phyloP scores from a whole-genome alignment of 2,329 filamentous ascomycete genomes.

The Chaetothyriales sp. region DNA sequence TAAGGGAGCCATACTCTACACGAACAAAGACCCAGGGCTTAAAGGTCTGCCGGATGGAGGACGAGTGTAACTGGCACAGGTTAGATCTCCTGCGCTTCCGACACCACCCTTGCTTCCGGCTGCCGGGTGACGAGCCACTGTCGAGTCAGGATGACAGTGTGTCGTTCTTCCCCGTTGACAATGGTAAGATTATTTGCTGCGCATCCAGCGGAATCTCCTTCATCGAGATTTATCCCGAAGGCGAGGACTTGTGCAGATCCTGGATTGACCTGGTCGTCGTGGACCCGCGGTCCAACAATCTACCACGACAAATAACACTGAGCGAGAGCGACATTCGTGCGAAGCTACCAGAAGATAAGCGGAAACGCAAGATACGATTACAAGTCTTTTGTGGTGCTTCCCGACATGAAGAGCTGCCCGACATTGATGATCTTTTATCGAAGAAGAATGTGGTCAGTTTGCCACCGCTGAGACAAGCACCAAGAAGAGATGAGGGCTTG shows the following conservation, averaged over 20 bases:
- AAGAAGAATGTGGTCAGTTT: slow-evolving; percentile 63
- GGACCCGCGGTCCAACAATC: slow-evolving; percentile 36
- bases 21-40: slow-evolving; percentile 68
- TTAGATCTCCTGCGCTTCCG: slow-evolving; percentile 79
- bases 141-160: slow-evolving; percentile 54
- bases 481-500: slow-evolving; percentile 16
- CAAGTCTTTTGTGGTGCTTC: slow-evolving; percentile 63
- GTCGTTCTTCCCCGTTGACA: slow-evolving; percentile 73
- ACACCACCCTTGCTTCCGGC: slow-evolving; percentile 74
- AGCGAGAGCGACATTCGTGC: slow-evolving; percentile 60
- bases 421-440: slow-evolving; percentile 54
- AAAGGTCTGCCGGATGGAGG: slow-evolving; percentile 54
- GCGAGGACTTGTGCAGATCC: slow-evolving; percentile 62
- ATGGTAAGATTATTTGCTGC: slow-evolving; percentile 58
- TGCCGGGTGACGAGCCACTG: slow-evolving; percentile 56
- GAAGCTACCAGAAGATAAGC: slow-evolving; percentile 55
- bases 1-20: slow-evolving; percentile 71
- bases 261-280: slow-evolving; percentile 68
- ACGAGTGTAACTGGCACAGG: slow-evolving; percentile 85
- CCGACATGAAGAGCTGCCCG: slow-evolving; percentile 59
- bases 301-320: slow-evolving; percentile 58
- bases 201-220: slow-evolving; percentile 71
- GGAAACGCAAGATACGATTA: slow-evolving; percentile 54
- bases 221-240: slow-evolving; percentile 65
- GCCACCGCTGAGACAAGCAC: slow-evolving; percentile 38